Evolutionary conservation across 1,284 basidiomycete species (phyloP).

Genomic region (Fomitopsis schrenkii): DNA sequence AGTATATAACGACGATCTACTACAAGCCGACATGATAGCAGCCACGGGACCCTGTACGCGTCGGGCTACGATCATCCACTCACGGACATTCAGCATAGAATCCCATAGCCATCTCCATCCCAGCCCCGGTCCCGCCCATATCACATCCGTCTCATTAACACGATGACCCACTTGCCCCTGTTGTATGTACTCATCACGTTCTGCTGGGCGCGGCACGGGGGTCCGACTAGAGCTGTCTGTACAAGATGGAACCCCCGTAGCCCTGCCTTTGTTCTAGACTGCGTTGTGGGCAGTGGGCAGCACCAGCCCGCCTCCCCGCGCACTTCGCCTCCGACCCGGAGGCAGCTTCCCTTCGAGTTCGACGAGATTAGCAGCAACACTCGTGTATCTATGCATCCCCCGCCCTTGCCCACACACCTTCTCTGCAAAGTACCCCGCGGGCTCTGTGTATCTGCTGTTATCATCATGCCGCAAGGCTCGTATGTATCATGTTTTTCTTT

Average conservation of each 20-base stretch:
- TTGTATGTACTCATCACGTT: not conserved
- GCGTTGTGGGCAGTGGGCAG: not conserved
- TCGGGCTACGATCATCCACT: not conserved
- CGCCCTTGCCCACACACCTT: not conserved
- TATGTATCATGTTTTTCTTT: not conserved
- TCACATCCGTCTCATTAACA: not conserved
- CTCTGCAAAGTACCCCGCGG: not conserved
- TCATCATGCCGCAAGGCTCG: not conserved
- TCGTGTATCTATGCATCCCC: not conserved
- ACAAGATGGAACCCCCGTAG: not conserved
- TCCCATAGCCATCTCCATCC: not conserved
- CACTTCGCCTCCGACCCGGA: not conserved
- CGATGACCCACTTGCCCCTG: not conserved
- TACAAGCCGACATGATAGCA: conserved; percentile 50
- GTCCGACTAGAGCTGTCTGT: not conserved
- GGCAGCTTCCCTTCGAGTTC: not conserved
- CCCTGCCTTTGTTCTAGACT: not conserved
- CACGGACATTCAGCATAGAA: conserved; percentile 1
- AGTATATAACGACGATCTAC: conserved; percentile 68
- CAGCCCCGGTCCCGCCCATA: not conserved
- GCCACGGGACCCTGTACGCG: not conserved
- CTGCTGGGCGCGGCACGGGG: not conserved
- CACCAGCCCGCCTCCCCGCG: not conserved
- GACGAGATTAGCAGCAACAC: not conserved
- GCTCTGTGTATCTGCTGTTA: not conserved